phyloP scores from a whole-genome alignment of 768 basidiomycete genomes.

The Mycena floridula region DNA sequence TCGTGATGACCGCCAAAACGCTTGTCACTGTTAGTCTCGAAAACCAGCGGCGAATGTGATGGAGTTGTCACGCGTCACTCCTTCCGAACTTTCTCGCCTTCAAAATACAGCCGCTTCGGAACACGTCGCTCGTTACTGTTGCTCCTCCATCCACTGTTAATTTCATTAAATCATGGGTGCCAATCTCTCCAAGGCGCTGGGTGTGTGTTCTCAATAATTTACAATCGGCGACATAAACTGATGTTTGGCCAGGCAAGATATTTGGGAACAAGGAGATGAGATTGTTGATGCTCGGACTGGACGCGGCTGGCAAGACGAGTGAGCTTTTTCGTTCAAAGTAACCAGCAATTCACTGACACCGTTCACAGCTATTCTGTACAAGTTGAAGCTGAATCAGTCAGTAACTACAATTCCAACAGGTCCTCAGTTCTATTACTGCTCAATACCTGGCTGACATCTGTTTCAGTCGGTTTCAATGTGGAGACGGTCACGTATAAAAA shows the following conservation, averaged over 20 bases:
- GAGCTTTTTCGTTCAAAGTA: slow-evolving; percentile 36
- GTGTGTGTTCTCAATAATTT: slow-evolving; percentile 26
- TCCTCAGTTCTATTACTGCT: slow-evolving; percentile 17
- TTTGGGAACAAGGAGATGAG: slow-evolving; percentile 99
- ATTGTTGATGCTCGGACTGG: slow-evolving; percentile 92
- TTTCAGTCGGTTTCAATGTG: slow-evolving; percentile 94
- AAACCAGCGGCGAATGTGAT: not conserved
- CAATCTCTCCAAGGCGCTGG: slow-evolving; percentile 80
- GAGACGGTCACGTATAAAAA: slow-evolving; percentile 99
- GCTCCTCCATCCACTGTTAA: slow-evolving; percentile 8
- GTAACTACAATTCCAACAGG: slow-evolving; percentile 98
- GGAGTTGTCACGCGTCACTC: slow-evolving; percentile 3
- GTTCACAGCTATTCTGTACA: slow-evolving; percentile 87
- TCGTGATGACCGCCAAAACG: not conserved
- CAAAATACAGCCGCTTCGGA: not conserved
- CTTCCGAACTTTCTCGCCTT: slow-evolving; percentile 15
- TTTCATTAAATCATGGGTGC: slow-evolving; percentile 58
- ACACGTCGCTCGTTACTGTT: slow-evolving; percentile 62
- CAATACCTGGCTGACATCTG: slow-evolving; percentile 4
- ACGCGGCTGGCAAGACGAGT: slow-evolving; percentile 99
- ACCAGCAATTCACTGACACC: slow-evolving; percentile 9
- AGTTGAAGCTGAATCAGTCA: slow-evolving; percentile 97
- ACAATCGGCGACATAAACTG: not conserved
- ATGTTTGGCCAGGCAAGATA: slow-evolving; percentile 60
- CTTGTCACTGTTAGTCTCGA: not conserved